Base-by-base conservation (phyloP, 2,329 filamentous ascomycete genomes). In the Pseudogymnoascus verrucosus region DNA sequence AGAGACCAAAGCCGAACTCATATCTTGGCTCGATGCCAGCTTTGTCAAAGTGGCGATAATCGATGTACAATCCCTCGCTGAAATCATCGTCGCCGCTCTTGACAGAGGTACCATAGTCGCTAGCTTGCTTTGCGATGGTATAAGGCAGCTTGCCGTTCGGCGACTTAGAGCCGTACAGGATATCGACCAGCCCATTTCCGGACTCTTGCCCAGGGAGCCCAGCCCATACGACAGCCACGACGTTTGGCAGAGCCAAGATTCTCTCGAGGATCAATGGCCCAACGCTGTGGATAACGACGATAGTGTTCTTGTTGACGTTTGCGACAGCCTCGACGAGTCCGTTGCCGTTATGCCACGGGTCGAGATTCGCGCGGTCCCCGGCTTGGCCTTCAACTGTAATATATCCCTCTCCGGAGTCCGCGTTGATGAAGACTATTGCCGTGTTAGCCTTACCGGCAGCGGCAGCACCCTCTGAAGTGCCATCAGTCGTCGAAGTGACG, bases 351-450 rank as follows among this genome's bases (percentile, higher is more conserved):
- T 89, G 85, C 14, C 83, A 86, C 62, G 84, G 84, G 65, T 88
- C 87, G 69, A 95, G 90, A 31, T 81, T 80, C 36, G 90, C 77
- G 7, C 80, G 79, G 1, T 84, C 79, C 44, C 84, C 80, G 62
- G 89, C 80, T 36, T 62, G 64, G 6, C 67, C 67, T 65, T 71
- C 69, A 28, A 69, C 70, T 1, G 70, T 71, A 16, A 73, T 68
- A 67, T 83, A 90, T 1, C 87, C 89, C 74, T 96, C 91, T 1
- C 89, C 88, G 1, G 88, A 83, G 74, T 89, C 89, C 5, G 80
- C 81, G 71, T 89, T 89, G 67, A 84, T 82, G 68, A 89, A 84
- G 0, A 88, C 84, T 3, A 89, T 76, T 64, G 91, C 95, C 11
- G 90, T 80, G 66, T 91, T 82, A 5, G 74, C 71, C n/a, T 68